These are phyloP conservation scores for Acer yangbiense DNA, from an alignment of 345 rosid genomes.

Conservation along the genomic window DNA sequence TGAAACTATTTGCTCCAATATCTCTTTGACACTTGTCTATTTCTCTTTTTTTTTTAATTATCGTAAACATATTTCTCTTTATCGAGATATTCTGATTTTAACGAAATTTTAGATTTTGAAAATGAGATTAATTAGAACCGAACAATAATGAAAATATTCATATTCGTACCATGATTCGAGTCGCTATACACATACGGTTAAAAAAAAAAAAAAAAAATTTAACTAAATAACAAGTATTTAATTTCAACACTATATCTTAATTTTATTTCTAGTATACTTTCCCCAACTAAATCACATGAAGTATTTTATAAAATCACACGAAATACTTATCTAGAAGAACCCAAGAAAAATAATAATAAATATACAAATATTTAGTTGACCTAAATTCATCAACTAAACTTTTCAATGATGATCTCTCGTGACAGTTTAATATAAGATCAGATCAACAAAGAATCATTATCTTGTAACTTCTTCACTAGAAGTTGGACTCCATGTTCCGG, in stretches of 20 bases:
- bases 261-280: background rate
- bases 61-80: too few species aligned
- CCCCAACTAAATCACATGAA: background rate
- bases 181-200: too few species aligned
- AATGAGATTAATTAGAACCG: too few species aligned
- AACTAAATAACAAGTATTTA: background rate
- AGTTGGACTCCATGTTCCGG: slow-evolving; percentile 47
- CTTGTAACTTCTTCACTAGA: slow-evolving; percentile 28
- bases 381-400: background rate
- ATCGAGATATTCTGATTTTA: too few species aligned
- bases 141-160: too few species aligned
- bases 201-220: too few species aligned
- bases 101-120: too few species aligned
- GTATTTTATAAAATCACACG: background rate
- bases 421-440: too few species aligned
- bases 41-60: background rate
- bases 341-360: background rate
- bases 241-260: background rate
- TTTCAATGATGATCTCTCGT: too few species aligned
- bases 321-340: background rate
- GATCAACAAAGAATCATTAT: background rate
- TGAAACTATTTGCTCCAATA: background rate
- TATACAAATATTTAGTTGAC: background rate
- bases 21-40: background rate
- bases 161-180: too few species aligned